Percentiles rank a stretch among this genome's conserved stretches.
Evolutionary conservation across 176 grass and related monocot genomes (phyloP).

Genomic region (Dactylis glomerata): DNA sequence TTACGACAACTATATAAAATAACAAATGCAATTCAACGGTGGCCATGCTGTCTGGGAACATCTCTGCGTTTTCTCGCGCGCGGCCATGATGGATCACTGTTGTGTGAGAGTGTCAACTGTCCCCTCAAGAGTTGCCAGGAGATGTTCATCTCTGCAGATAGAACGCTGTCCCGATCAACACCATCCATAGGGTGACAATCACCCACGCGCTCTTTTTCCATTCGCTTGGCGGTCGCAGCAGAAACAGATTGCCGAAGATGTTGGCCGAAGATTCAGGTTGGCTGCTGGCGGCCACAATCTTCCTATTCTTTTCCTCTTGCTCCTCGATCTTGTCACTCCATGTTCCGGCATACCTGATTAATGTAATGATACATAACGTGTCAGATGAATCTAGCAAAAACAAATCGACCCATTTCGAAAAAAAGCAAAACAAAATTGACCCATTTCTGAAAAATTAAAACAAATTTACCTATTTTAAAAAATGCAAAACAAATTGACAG

Average conservation of each 20-base stretch:
- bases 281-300: conserved; percentile 34
- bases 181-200: conserved; percentile 75
- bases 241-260: conserved; percentile 64
- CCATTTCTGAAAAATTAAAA: too few species aligned
- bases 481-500: not conserved
- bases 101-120: not conserved
- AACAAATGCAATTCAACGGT: too few species aligned
- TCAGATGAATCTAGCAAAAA: not conserved
- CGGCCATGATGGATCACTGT: not conserved
- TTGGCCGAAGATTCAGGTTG: conserved; percentile 47
- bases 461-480: too few species aligned
- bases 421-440: too few species aligned
- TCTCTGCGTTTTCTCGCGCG: not conserved
- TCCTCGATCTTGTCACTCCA: conserved; percentile 93
- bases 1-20: too few species aligned
- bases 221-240: conserved; percentile 51
- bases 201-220: conserved; percentile 79
- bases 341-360: conserved; percentile 77
- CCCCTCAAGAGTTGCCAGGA: not conserved
- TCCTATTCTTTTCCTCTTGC: conserved; percentile 68
- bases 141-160: conserved; percentile 69
- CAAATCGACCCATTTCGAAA: too few species aligned
- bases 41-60: too few species aligned
- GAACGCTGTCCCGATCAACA: conserved; percentile 77
- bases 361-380: not conserved